Evolutionary conservation across 2,329 filamentous ascomycete genomes (phyloP), one percentile per base, ranked within the genome.

Genomic region (Aspergillus ustus): DNA sequence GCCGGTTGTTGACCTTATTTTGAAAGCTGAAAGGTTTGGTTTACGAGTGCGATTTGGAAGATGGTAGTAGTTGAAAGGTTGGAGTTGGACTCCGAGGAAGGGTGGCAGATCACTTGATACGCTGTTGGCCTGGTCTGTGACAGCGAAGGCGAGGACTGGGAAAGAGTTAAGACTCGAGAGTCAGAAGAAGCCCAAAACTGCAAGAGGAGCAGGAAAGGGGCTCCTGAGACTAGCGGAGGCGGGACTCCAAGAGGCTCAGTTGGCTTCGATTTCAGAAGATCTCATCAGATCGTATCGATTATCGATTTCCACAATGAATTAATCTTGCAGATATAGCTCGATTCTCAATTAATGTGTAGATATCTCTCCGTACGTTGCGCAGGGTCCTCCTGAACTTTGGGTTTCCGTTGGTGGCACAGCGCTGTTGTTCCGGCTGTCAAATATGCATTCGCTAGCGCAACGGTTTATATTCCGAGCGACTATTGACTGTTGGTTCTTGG

Each of bases 391-490:
- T 40, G 2, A 40, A 40, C 34, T 40, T 40, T 40, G 4, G 34
- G 34, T 15, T 40, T 40, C 34, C 34, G 34, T 13, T 11, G 15
- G 31, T 34, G 31, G 13, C 31, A 34, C 31, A 34, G 31, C 15
- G 11, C 34, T 15, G 17, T n/a, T 45, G 19, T 44, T 25, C 31
- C 52, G 34, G 43, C 52, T 55, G 52, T 55, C 52, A 46, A 29
- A 4, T 22, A 46, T 46, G 52, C 25, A 53, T 25, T n/a, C 34
- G 51, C 11, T 53, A 53, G 51, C 40, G 51, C 51, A 53, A 53
- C 51, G 51, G 51, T 15, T 53, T 53, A 25, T 53, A 5, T 29
- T 43, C 51, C 51, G 51, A 43, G 55, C 31, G 43, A 52, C 46
- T 50, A 43, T 31, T 46, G 25, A 58, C 34, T 25, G 40, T 53